Percentiles rank a stretch among this genome's conserved stretches.
Evolutionary conservation across 2,329 filamentous ascomycete genomes (phyloP).

Genomic region (Diaporthe eres): DNA sequence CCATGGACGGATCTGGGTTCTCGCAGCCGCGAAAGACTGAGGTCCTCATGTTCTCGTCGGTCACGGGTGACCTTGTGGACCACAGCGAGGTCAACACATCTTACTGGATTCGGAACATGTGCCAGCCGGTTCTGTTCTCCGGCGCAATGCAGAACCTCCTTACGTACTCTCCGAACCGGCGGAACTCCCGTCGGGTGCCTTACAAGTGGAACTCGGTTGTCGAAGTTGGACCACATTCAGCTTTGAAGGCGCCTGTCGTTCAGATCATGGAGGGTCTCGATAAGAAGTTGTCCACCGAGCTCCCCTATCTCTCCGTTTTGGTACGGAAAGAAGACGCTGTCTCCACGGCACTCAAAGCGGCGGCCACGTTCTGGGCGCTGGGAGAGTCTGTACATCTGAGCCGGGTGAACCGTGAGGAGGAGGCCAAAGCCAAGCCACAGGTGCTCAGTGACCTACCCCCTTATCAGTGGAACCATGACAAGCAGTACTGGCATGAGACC

Average conservation of each 20-base stretch:
- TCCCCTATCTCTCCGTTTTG: neutral
- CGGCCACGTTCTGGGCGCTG: neutral
- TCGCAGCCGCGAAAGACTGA: conserved; percentile 7
- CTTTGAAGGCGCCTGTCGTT: neutral
- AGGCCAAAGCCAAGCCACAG: conserved; percentile 15
- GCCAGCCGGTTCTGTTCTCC: conserved; percentile 26
- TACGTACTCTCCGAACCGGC: neutral
- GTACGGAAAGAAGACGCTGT: neutral
- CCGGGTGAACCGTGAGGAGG: neutral
- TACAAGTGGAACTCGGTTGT: neutral
- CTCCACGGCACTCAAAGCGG: neutral
- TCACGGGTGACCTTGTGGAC: neutral
- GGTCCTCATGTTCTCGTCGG: conserved; percentile 5
- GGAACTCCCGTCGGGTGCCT: neutral
- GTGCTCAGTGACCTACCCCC: conserved; percentile 44
- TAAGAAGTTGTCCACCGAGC: neutral
- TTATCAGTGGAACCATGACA: conserved; percentile 47
- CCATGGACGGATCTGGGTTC: conserved; percentile 24
- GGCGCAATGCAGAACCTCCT: conserved; percentile 19
- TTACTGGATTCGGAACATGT: conserved; percentile 29
- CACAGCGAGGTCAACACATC: neutral
- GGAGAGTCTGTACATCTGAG: neutral
- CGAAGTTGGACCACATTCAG: conserved; percentile 30
- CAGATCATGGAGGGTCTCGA: conserved; percentile 2
- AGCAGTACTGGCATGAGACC: conserved; percentile 47